Percentiles rank a stretch among this genome's conserved stretches.
Evolutionary conservation across 202 grass and related monocot species (phyloP).

Genomic region (Carex arenaria): DNA sequence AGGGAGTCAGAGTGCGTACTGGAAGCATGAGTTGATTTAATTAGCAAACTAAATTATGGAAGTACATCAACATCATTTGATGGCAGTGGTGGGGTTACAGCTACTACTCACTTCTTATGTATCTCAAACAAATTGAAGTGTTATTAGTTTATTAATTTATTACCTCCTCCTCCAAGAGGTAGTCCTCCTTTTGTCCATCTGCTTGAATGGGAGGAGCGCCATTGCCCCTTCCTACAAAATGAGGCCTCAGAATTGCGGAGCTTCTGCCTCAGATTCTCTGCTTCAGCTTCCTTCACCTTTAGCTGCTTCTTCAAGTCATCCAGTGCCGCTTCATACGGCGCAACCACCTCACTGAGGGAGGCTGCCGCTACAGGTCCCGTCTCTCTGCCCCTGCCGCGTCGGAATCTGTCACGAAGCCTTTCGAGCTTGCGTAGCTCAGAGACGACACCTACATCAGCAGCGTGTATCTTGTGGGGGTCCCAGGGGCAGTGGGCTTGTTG

Average conservation of each 20-base stretch:
- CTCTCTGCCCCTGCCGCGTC: slow-evolving; percentile 20
- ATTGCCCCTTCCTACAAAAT: too few relatives aligned
- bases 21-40: too few relatives aligned
- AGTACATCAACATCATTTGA: too few relatives aligned
- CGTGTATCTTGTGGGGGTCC: slow-evolving; percentile 77
- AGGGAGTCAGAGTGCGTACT: not conserved
- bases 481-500: slow-evolving; percentile 86
- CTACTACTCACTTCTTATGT: too few relatives aligned
- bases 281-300: slow-evolving; percentile 75
- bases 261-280: slow-evolving; percentile 63
- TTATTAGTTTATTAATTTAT: too few relatives aligned
- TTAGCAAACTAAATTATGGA: too few relatives aligned
- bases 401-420: slow-evolving; percentile 68
- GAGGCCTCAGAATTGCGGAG: slow-evolving; percentile 28
- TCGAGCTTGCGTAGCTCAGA: slow-evolving; percentile 74
- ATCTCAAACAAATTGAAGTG: too few relatives aligned
- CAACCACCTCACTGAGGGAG: slow-evolving; percentile 63
- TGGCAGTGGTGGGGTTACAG: too few relatives aligned
- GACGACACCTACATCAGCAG: slow-evolving; percentile 67
- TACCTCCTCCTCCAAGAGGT: too few relatives aligned
- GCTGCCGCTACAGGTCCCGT: too few relatives aligned
- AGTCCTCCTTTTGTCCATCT: not conserved
- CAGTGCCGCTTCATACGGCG: slow-evolving; percentile 92
- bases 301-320: slow-evolving; percentile 76
- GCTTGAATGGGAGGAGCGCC: not conserved